phyloP scores from a whole-genome alignment of 371 early-diverging fungal species.

The Sanchytrium tribonematis region DNA sequence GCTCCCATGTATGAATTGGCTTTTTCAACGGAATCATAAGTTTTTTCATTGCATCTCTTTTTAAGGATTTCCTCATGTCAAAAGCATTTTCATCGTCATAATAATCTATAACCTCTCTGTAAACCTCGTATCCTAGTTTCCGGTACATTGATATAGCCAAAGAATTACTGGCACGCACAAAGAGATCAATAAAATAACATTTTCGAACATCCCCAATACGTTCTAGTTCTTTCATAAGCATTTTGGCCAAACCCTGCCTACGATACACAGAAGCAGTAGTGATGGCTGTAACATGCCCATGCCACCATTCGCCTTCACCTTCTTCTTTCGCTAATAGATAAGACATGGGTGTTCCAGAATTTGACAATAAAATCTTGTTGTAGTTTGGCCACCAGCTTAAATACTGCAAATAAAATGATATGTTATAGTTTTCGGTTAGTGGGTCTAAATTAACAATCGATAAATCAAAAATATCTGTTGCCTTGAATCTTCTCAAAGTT shows the following conservation, averaged over 20 bases:
- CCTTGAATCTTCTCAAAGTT: too few species aligned
- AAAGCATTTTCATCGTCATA: too few species aligned
- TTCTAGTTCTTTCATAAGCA: slow-evolving; percentile 71
- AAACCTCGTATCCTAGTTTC: slow-evolving; percentile 69
- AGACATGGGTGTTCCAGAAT: slow-evolving; percentile 43
- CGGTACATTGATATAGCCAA: slow-evolving; percentile 91
- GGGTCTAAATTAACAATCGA: too few species aligned
- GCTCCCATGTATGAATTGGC: too few species aligned
- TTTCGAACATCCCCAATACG: background rate
- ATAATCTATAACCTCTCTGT: too few species aligned
- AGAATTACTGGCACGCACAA: slow-evolving; percentile 75
- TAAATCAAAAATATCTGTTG: too few species aligned
- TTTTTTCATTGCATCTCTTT: too few species aligned
- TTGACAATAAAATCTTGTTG: slow-evolving; percentile 49
- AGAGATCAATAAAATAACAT: slow-evolving; percentile 53
- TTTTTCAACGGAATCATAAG: too few species aligned
- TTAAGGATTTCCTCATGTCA: too few species aligned
- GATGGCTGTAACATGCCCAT: slow-evolving; percentile 93
- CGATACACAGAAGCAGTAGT: slow-evolving; percentile 89
- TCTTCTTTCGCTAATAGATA: slow-evolving; percentile 84
- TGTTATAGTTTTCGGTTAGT: too few species aligned
- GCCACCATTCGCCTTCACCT: slow-evolving; percentile 66
- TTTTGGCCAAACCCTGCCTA: slow-evolving; percentile 58
- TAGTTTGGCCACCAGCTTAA: slow-evolving; percentile 80
- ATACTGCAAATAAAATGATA: slow-evolving; percentile 70